Evolutionary conservation across 2,329 filamentous ascomycete species (phyloP).

Genomic region (Verticillium dahliae): DNA sequence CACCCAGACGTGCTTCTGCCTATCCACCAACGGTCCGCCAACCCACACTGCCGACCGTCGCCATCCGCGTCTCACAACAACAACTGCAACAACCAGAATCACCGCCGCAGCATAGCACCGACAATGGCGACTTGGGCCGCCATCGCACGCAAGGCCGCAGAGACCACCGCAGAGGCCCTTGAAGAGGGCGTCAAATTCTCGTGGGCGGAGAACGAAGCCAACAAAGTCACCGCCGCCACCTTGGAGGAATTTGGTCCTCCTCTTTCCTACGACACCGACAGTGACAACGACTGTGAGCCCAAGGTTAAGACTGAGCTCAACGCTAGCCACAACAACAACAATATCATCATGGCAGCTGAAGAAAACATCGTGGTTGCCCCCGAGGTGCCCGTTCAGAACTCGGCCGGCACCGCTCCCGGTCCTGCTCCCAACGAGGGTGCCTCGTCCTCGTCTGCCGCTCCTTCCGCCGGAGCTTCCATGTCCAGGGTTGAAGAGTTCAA

Average conservation of each 20-base stretch:
- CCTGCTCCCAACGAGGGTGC: not conserved
- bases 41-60: no score
- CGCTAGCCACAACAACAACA: not conserved
- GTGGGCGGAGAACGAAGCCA: not conserved
- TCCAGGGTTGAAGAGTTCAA: not conserved
- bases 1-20: no score
- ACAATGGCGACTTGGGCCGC: not conserved
- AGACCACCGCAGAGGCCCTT: not conserved
- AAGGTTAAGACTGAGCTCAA: not conserved
- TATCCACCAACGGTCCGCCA: no score
- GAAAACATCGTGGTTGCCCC: not conserved
- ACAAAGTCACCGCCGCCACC: not conserved
- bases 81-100: not conserved
- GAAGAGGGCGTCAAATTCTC: slow-evolving; percentile 1
- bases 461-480: not conserved
- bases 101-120: not conserved
- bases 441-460: not conserved
- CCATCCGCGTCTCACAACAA: not conserved
- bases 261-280: no score
- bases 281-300: not conserved
- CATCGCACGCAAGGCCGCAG: not conserved
- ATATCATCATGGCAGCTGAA: not conserved
- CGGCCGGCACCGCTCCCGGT: not conserved
- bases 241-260: not conserved
- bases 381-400: not conserved